Percentiles rank a stretch among this genome's conserved stretches.
Evolutionary conservation across 768 basidiomycete genomes (phyloP).

Genomic region (Termitomyces sp.): DNA sequence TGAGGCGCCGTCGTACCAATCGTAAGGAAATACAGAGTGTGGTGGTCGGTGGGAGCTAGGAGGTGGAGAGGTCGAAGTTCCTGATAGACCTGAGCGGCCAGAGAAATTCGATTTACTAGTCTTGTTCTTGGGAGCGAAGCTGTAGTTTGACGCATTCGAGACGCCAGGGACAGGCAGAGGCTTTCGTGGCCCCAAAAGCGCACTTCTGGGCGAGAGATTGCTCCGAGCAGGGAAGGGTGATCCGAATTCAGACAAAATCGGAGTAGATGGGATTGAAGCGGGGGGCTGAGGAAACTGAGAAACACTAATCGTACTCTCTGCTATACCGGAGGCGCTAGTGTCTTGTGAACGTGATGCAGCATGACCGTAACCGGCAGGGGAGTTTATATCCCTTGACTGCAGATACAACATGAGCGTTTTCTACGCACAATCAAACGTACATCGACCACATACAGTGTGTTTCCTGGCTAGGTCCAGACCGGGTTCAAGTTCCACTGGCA

Average conservation of each 20-base stretch:
- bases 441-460: constrained; percentile 5
- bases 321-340: constrained; percentile 52
- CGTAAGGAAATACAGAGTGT: constrained; percentile 33
- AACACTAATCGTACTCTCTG: constrained; percentile 52
- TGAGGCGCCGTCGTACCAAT: constrained; percentile 61
- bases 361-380: constrained; percentile 22
- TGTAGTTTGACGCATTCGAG: neutral
- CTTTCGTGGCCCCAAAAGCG: constrained; percentile 11
- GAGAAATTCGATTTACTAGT: neutral
- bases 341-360: constrained; percentile 34
- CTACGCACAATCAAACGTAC: neutral
- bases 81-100: constrained; percentile 2
- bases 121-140: constrained; percentile 2
- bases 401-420: neutral
- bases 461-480: neutral
- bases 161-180: constrained; percentile 7
- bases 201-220: constrained; percentile 18
- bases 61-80: neutral
- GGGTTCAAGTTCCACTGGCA: too few relatives aligned
- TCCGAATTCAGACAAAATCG: constrained; percentile 27
- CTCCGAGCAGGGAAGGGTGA: constrained; percentile 19
- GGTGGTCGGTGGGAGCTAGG: constrained; percentile 11
- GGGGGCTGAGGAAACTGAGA: constrained; percentile 54
- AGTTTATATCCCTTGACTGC: constrained; percentile 12
- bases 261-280: constrained; percentile 37